Base-by-base conservation (phyloP, 441 rosid species). In the Hypseocharis bilobata region DNA sequence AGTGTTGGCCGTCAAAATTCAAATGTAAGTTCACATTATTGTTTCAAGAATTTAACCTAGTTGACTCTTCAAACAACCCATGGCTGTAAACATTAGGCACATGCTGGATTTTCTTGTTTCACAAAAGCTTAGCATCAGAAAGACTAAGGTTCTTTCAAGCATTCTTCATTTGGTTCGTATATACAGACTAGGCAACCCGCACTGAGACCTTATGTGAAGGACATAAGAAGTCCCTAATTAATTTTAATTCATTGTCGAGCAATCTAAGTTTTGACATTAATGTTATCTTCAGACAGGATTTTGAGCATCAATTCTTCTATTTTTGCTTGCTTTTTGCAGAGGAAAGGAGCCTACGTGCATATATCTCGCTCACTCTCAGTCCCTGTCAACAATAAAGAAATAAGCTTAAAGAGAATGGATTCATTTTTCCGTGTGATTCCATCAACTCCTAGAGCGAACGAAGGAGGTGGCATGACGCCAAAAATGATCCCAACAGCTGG, bases 291-390 rank as follows among this genome's bases (percentile, higher is more conserved):
- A 10, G 23, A n/a, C n/a, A n/a, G n/a, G n/a, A n/a, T 27, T 7
- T 4, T 22, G 27, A 6, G 56, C 23, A 51, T 51, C 27, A 22
- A 6, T 6, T 62, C 23, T 51, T 7, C 52, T 42, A 2, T 38
- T 17, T 28, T 58, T 57, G 22, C 42, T 0, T 36, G 38, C 34
- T 67, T 63, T 4, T 71, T 58, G 47, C 81, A 76, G 86, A 80
- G 74, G 59, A 59, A 54, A 57, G 80, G 52, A 58, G 73, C 64
- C 59, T 78, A 75, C 61, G 28, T 14, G 36, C 36, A 56, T 59
- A 77, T 84, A 62, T 74, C 55, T n/a, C 84, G 83, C 44, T 82
- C 86, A 7, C 65, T 84, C 28, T 82, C 86, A 23, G 85, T 82
- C 69, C 86, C 88, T 1, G 76, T 76, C 62, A 75, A 79, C 68